Evolutionary conservation across 345 rosid genomes (phyloP).

Genomic region (Passiflora organensis): DNA sequence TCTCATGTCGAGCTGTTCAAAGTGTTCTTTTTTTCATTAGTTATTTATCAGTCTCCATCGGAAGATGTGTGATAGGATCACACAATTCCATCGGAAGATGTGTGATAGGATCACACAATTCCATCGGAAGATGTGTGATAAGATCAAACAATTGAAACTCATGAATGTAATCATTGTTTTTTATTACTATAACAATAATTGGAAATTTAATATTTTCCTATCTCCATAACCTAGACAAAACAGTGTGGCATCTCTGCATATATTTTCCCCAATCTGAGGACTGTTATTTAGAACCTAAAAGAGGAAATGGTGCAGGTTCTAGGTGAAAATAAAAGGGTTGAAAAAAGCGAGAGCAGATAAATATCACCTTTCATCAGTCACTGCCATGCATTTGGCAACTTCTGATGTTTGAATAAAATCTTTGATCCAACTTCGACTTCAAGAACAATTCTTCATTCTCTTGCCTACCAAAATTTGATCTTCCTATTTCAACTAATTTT

Average conservation of each 20-base stretch:
- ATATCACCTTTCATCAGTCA: no score
- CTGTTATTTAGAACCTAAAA: no score
- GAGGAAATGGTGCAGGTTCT: no score
- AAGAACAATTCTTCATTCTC: neutral
- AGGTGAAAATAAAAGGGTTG: no score
- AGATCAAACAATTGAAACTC: slow-evolving; percentile 7
- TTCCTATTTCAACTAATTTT: neutral
- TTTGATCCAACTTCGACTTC: neutral
- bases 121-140: neutral
- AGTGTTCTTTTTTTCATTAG: neutral
- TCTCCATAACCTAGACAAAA: neutral
- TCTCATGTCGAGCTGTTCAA: neutral
- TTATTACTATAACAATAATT: slow-evolving; percentile 1
- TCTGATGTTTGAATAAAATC: no score
- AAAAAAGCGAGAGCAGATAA: neutral
- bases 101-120: slow-evolving; percentile 3
- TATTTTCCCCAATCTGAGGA: no score
- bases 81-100: neutral
- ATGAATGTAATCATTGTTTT: slow-evolving; percentile 18
- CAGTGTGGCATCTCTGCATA: no score
- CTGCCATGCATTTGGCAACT: neutral
- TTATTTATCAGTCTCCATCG: neutral
- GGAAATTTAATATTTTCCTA: neutral
- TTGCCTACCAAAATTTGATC: neutral
- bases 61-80: slow-evolving; percentile 1